A percentile compares a stretch with the other conserved stretches of the same genome.
These are phyloP conservation scores for Vicia villosa DNA, from an alignment of 306 rosid genomes.

Conservation along the genomic window DNA sequence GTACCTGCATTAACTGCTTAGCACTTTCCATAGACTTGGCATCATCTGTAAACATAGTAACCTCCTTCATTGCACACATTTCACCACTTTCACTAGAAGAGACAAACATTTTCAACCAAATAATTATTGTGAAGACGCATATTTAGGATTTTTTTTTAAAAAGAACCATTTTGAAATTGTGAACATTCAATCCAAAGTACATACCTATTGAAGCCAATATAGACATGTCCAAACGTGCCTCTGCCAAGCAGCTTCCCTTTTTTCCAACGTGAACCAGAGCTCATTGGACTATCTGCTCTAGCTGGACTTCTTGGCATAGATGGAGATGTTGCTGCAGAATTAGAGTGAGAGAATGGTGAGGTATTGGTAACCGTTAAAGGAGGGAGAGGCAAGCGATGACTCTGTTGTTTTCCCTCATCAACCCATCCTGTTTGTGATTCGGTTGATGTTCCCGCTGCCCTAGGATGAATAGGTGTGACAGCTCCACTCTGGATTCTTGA, in stretches of 20 bases:
- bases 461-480: conserved; percentile 96
- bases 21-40: conserved; percentile 96
- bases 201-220: conserved; percentile 91
- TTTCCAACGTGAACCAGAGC: conserved; percentile 95
- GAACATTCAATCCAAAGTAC: conserved; percentile 27
- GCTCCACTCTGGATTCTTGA: conserved; percentile 99
- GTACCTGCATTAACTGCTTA: conserved; percentile 91
- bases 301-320: conserved; percentile 99
- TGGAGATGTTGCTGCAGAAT: conserved; percentile 96
- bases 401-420: conserved; percentile 86
- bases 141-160: background rate
- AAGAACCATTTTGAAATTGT: conserved; percentile 3
- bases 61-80: conserved; percentile 99
- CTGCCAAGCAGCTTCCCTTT: conserved; percentile 94
- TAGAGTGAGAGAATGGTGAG: conserved; percentile 81
- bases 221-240: conserved; percentile 98
- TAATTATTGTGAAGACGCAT: conserved; percentile 12
- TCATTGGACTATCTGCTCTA: conserved; percentile 85
- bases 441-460: conserved; percentile 68
- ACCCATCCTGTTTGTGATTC: conserved; percentile 76
- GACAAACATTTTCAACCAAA: conserved; percentile 34
- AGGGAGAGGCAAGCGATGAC: conserved; percentile 97
- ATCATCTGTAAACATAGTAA: conserved; percentile 94
- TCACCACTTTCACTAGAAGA: conserved; percentile 86
- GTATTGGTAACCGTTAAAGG: conserved; percentile 67